These are phyloP conservation scores for Cinnamomum micranthum DNA, from an alignment of 164 flowering plant species.

Conservation along the genomic window DNA sequence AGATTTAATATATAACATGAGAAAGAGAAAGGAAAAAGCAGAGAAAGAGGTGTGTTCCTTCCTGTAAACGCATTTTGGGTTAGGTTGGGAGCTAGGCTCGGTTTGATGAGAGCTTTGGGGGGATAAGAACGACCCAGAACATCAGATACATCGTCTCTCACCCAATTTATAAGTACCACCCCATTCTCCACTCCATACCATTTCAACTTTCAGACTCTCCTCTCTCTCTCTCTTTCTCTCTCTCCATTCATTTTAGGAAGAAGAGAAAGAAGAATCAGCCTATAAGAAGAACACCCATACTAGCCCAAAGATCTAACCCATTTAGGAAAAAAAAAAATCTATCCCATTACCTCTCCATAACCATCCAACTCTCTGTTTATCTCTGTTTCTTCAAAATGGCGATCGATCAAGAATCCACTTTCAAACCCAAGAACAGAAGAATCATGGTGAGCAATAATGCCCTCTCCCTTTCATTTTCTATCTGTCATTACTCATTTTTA, in stretches of 20 bases:
- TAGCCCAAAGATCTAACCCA: no score
- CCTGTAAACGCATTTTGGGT: conserved; percentile 43
- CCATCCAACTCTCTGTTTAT: not conserved
- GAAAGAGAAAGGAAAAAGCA: not conserved
- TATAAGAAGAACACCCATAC: no score
- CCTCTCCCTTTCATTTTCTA: not conserved
- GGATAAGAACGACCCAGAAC: conserved; percentile 55
- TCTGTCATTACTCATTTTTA: not conserved
- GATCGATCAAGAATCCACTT: conserved; percentile 69
- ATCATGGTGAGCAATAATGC: conserved; percentile 49
- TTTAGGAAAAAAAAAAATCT: not conserved
- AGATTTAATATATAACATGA: no score
- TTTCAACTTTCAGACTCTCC: conserved; percentile 8
- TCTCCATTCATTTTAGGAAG: not conserved
- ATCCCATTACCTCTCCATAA: not conserved
- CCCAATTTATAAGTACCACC: conserved; percentile 33
- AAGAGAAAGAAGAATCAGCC: not conserved
- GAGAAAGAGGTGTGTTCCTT: conserved; percentile 43
- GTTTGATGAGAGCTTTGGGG: conserved; percentile 36
- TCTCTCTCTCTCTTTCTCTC: conserved; percentile 6
- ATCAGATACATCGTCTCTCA: not conserved
- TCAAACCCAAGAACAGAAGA: conserved; percentile 64
- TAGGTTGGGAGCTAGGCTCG: conserved; percentile 43
- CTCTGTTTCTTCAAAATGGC: conserved; percentile 50
- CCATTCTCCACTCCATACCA: conserved; percentile 12